Conservation (phyloP, 2,329 filamentous ascomycete species). For the Pseudophaeomoniella oleicola region DNA sequence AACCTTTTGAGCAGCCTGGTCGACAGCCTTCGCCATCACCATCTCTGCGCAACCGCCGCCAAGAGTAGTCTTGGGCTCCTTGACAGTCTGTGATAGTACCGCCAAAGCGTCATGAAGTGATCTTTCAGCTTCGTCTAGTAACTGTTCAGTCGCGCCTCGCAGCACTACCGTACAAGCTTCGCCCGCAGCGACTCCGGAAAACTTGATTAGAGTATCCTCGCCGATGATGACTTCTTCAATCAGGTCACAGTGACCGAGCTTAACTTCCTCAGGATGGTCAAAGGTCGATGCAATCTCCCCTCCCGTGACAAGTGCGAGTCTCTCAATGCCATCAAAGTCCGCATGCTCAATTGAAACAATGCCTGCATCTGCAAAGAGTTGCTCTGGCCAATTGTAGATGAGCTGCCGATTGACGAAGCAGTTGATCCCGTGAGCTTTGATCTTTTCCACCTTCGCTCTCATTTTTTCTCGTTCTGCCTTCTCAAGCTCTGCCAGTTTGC, state of each 20-base stretch:
- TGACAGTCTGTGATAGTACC: constrained; percentile 90
- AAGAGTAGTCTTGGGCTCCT: constrained; percentile 83
- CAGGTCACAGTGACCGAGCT: constrained; percentile 84
- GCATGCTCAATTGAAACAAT: constrained; percentile 98
- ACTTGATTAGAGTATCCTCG: constrained; percentile 93
- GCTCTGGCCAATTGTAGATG: constrained; percentile 99
- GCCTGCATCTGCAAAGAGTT: constrained; percentile 92
- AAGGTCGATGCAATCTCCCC: constrained; percentile 97
- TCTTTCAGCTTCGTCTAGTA: constrained; percentile 91
- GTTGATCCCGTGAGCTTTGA: constrained; percentile 98
- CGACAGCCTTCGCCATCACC: constrained; percentile 97
- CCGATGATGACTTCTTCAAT: constrained; percentile 98
- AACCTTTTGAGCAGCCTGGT: constrained; percentile 81
- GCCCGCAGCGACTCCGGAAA: constrained; percentile 87
- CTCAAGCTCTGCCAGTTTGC: constrained; percentile 94
- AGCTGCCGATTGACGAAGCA: constrained; percentile 99
- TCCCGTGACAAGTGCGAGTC: constrained; percentile 84
- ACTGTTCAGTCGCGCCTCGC: constrained; percentile 88
- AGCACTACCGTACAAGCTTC: constrained; percentile 94
- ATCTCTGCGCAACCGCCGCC: constrained; percentile 96
- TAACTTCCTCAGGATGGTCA: constrained; percentile 92
- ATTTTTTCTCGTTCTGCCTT: constrained; percentile 99
- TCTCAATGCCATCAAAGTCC: constrained; percentile 96
- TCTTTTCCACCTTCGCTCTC: constrained; percentile 97
- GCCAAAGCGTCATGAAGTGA: constrained; percentile 92